phyloP scores from a whole-genome alignment of 2,329 filamentous ascomycete genomes.

The Fusarium brachygibbosum region DNA sequence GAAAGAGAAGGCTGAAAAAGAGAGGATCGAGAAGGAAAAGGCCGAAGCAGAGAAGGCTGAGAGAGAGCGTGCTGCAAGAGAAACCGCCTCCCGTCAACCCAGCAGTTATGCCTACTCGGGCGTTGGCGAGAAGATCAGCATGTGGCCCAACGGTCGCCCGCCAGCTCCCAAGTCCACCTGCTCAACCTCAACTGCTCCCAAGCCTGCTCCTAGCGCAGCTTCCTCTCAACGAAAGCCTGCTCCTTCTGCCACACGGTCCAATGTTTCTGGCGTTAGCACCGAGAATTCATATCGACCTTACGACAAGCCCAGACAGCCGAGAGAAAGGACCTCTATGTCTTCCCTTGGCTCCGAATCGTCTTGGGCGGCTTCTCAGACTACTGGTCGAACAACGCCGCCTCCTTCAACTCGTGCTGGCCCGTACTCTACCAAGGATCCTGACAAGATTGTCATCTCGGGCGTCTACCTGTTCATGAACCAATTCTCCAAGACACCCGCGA shows the following conservation, averaged over 20 bases:
- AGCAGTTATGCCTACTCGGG: slow-evolving; percentile 74
- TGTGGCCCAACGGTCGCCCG: slow-evolving; percentile 75
- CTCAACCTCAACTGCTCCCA: slow-evolving; percentile 39
- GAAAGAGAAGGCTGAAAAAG: slow-evolving; percentile 49
- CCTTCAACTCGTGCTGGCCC: slow-evolving; percentile 80
- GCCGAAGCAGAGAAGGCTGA: slow-evolving; percentile 51
- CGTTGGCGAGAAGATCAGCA: slow-evolving; percentile 77
- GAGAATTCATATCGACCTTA: slow-evolving; percentile 84
- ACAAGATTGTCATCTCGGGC: slow-evolving; percentile 95
- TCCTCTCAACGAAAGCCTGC: slow-evolving; percentile 54
- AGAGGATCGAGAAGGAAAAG: slow-evolving; percentile 51
- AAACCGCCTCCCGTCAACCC: slow-evolving; percentile 55
- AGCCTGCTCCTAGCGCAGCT: slow-evolving; percentile 44
- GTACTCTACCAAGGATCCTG: slow-evolving; percentile 89
- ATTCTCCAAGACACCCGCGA: slow-evolving; percentile 89
- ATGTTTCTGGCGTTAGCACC: slow-evolving; percentile 69
- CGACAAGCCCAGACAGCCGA: slow-evolving; percentile 73
- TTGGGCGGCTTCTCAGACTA: slow-evolving; percentile 87
- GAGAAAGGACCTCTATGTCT: slow-evolving; percentile 74
- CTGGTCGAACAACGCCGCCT: slow-evolving; percentile 85
- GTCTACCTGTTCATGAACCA: slow-evolving; percentile 94
- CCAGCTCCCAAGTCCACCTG: slow-evolving; percentile 50
- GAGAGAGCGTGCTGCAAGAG: slow-evolving; percentile 51
- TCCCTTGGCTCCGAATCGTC: slow-evolving; percentile 83
- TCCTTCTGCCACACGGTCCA: slow-evolving; percentile 66